Evolutionary conservation across 495 filamentous ascomycete genomes (phyloP).

Genomic region (Lophiostoma macrostomum): DNA sequence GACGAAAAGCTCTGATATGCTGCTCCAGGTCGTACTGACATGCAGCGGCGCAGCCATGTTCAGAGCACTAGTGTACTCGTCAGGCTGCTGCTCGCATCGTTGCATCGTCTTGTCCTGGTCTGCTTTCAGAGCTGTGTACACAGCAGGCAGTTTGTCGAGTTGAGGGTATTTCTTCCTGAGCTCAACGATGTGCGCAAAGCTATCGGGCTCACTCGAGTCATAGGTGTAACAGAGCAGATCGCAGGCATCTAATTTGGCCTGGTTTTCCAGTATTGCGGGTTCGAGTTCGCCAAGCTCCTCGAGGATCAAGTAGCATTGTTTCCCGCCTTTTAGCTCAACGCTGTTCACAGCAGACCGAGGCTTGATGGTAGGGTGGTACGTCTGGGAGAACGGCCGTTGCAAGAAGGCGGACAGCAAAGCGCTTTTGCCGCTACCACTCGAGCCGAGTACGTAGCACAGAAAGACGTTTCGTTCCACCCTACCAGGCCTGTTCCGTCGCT

Average conservation of each 20-base stretch:
- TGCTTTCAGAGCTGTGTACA: slow-evolving; percentile 91
- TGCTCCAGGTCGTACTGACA: slow-evolving; percentile 88
- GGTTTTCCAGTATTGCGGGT: slow-evolving; percentile 88
- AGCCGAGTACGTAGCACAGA: slow-evolving; percentile 87
- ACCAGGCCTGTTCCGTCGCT: slow-evolving; percentile 72
- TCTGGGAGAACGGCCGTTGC: slow-evolving; percentile 75
- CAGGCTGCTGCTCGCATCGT: slow-evolving; percentile 83
- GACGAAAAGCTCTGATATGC: slow-evolving; percentile 89
- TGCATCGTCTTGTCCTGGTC: slow-evolving; percentile 93
- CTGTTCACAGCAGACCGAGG: slow-evolving; percentile 91
- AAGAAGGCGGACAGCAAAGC: slow-evolving; percentile 87
- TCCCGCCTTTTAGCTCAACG: slow-evolving; percentile 91
- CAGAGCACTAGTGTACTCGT: slow-evolving; percentile 78
- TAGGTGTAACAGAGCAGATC: slow-evolving; percentile 94
- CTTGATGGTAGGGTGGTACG: slow-evolving; percentile 94
- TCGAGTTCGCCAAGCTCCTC: slow-evolving; percentile 95
- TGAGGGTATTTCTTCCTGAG: slow-evolving; percentile 73
- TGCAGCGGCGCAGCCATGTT: slow-evolving; percentile 85
- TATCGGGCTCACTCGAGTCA: slow-evolving; percentile 93
- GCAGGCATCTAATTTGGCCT: slow-evolving; percentile 84
- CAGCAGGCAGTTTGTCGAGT: slow-evolving; percentile 78
- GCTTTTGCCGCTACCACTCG: slow-evolving; percentile 79
- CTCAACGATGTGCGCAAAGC: slow-evolving; percentile 84
- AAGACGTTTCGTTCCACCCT: slow-evolving; percentile 95
- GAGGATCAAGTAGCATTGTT: slow-evolving; percentile 93